A percentile compares a stretch with the other conserved stretches of the same genome.
These are phyloP conservation scores for Talaromyces verruculosus DNA, from an alignment of 2,329 filamentous ascomycete genomes.

Conservation along the genomic window DNA sequence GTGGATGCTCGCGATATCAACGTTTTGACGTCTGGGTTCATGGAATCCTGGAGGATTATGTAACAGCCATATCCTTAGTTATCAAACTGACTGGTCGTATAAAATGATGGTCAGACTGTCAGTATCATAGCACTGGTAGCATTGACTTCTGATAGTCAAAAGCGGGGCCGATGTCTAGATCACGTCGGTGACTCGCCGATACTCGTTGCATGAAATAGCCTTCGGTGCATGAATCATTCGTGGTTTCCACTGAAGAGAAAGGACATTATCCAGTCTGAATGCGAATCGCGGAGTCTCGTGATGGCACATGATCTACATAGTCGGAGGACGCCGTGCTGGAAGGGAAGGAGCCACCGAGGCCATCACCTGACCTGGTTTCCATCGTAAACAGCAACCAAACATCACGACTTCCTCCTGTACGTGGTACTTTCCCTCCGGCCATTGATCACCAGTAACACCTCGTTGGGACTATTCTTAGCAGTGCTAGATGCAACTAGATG, in stretches of 20 bases:
- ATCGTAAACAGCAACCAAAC: not conserved
- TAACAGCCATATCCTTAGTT: no score
- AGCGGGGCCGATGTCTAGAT: not conserved
- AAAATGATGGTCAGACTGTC: not conserved
- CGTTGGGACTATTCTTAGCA: slow-evolving; percentile 15
- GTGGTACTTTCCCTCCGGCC: not conserved
- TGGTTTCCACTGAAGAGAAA: not conserved
- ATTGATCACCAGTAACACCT: not conserved
- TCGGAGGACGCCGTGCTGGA: not conserved
- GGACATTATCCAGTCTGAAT: not conserved
- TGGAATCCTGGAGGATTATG: not conserved
- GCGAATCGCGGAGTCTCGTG: slow-evolving; percentile 2
- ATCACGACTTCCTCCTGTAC: slow-evolving; percentile 1
- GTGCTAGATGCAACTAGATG: slow-evolving; percentile 1
- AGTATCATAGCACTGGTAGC: not conserved
- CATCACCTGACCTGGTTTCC: slow-evolving; percentile 18
- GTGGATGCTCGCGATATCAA: not conserved
- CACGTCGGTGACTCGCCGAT: not conserved
- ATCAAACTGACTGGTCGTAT: no score
- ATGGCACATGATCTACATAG: slow-evolving; percentile 11
- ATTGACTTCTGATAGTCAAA: not conserved
- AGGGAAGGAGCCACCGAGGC: not conserved
- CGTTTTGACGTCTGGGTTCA: not conserved
- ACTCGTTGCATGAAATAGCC: not conserved
- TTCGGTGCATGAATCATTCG: not conserved